Evolutionary conservation across 2,329 filamentous ascomycete species (phyloP), one percentile per base, ranked within the genome.

Genomic region (Aspergillus tamarii): DNA sequence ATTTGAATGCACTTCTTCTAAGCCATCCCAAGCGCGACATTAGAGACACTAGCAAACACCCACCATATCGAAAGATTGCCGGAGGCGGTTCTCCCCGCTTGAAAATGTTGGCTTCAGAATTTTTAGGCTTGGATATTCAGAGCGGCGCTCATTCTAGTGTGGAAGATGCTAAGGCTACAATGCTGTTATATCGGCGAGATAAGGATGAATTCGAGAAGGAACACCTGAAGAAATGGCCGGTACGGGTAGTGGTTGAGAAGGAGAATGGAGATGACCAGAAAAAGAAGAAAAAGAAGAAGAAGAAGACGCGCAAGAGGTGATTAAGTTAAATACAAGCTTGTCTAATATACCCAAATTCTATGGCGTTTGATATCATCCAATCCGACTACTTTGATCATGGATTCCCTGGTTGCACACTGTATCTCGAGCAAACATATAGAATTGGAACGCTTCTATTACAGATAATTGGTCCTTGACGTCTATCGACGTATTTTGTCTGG

Each of bases 151-250:
- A 89, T 80, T 86, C 83, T 59, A 87, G 84, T 71, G 81, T 89
- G 60, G 87, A 89, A 72, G 95, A 99, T 82, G 95, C 95, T 1
- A 84, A 93, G 69, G 93, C 92, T 6, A 90, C 93, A 0, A 98
- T 99, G 93, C 81, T 94, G 61, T 81, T 99, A 48, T 98, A 96
- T 74, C 85, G 91, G 66, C 87, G 88, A 68, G 88, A 93, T 76
- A 98, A 97, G 80, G 84, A 89, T 21, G 91, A 85, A 0, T 97
- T 99, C 74, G 95, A 98, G 74, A 82, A 88, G 62, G 92, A 96
- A 75, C 88, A 93, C 76, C 82, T 89, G 61, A 89, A 88, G 76
- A 87, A 86, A 62, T 95, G 86, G 76, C 83, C 85, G 4, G 74
- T 80, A 8, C 78, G 74, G 61, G 70, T 74, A 61, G 68, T 68